Conservation (phyloP, 2,329 filamentous ascomycete genomes). For the Diaporthe eres region DNA sequence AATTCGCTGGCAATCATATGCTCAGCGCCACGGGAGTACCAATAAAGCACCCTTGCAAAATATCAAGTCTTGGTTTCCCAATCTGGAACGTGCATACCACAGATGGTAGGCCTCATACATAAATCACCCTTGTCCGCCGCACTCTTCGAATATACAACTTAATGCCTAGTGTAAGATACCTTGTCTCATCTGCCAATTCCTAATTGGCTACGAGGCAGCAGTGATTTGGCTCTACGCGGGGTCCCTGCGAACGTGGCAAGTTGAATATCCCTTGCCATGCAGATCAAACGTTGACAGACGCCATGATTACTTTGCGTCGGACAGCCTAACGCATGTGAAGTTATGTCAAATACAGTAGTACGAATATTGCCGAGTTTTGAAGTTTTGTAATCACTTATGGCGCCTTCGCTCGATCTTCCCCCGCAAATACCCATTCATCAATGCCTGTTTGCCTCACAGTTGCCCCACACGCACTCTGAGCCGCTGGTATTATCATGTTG, state of each 20-base stretch:
- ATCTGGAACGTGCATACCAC: background rate
- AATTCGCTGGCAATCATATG: background rate
- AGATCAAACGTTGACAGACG: background rate
- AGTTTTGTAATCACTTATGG: too few species aligned
- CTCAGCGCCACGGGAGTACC: background rate
- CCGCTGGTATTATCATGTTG: too few species aligned
- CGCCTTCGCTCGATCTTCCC: too few species aligned
- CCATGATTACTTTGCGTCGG: too few species aligned
- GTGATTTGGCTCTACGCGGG: background rate
- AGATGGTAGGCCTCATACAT: background rate
- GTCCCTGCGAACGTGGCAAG: background rate
- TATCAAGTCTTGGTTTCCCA: background rate
- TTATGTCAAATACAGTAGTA: too few species aligned
- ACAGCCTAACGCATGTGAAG: too few species aligned
- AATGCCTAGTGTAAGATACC: background rate
- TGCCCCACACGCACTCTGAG: too few species aligned
- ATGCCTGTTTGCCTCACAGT: too few species aligned
- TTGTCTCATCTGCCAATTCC: too few species aligned
- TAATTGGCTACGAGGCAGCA: background rate
- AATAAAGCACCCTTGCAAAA: background rate
- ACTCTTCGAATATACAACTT: background rate
- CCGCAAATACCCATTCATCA: too few species aligned
- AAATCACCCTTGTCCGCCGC: background rate
- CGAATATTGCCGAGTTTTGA: too few species aligned
- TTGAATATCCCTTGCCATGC: background rate